Conservation (phyloP, 495 filamentous ascomycete species). For the Tuber brumale region DNA sequence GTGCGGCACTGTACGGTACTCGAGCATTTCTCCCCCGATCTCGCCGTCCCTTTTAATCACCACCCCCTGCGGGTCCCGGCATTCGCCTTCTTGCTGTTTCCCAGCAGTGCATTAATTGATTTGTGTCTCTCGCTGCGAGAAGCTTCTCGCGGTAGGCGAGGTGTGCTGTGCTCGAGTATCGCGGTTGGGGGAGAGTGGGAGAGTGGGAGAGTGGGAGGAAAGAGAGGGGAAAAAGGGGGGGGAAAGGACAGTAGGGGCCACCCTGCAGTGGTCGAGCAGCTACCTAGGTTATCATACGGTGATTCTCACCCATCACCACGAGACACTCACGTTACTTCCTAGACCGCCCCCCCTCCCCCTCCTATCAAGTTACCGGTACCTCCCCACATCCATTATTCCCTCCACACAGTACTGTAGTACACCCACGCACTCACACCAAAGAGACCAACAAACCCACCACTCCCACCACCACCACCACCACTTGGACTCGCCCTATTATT, state of each 20-base stretch:
- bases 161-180: not conserved
- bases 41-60: not conserved
- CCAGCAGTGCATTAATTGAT: not conserved
- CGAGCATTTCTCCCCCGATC: not conserved
- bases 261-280: not conserved
- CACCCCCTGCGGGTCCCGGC: not conserved
- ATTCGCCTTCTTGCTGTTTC: not conserved
- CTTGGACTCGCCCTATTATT: not conserved
- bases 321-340: not conserved
- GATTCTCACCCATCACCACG: not conserved
- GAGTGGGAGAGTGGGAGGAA: not conserved
- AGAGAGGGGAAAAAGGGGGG: not conserved
- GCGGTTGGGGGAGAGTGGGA: not conserved
- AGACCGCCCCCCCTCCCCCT: not conserved
- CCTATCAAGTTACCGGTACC: not conserved
- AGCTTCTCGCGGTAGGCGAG: not conserved
- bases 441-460: not conserved
- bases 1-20: too few species aligned
- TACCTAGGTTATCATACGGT: not conserved
- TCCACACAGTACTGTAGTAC: not conserved
- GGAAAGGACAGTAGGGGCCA: not conserved
- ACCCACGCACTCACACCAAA: not conserved
- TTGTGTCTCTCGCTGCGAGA: not conserved
- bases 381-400: slow-evolving; percentile 4
- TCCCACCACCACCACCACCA: slow-evolving; percentile 4